phyloP scores from a whole-genome alignment of 176 grass and related monocot genomes.

The Oryza coarctata region DNA sequence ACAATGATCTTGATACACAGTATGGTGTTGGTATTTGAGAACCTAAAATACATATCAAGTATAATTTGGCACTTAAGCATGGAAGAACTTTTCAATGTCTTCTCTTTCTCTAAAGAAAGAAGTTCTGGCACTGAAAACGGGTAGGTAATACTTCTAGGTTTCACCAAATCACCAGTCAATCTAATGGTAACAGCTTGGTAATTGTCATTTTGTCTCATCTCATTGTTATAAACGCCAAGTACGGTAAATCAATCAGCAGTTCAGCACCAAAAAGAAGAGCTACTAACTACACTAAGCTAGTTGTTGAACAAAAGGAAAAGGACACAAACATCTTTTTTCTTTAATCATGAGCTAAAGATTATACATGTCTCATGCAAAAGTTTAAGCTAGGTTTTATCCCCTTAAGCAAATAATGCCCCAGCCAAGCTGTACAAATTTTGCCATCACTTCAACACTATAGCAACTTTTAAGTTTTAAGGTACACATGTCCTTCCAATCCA shows the following conservation, averaged over 20 bases:
- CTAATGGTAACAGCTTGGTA: not conserved
- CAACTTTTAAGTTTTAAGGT: not conserved
- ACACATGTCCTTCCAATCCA: not conserved
- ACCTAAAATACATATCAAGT: too few relatives aligned
- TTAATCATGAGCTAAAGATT: constrained; percentile 9
- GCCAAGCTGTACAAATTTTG: not conserved
- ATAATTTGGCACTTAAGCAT: not conserved
- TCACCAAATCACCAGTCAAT: not conserved
- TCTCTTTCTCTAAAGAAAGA: not conserved
- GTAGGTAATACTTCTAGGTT: not conserved
- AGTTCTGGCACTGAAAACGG: not conserved
- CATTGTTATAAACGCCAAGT: not conserved
- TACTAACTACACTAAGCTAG: not conserved
- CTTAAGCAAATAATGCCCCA: not conserved
- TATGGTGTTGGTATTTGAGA: too few relatives aligned
- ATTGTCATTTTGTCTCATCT: constrained; percentile 11
- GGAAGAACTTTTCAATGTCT: not conserved
- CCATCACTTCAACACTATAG: not conserved
- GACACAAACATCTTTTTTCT: constrained; percentile 22
- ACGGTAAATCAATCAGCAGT: constrained; percentile 6
- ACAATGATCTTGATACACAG: too few relatives aligned
- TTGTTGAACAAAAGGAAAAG: not conserved
- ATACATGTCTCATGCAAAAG: constrained; percentile 16
- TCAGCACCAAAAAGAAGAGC: not conserved
- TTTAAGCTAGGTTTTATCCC: not conserved